phyloP scores from a whole-genome alignment of 2,329 filamentous ascomycete species.

The Gremmenia infestans region DNA sequence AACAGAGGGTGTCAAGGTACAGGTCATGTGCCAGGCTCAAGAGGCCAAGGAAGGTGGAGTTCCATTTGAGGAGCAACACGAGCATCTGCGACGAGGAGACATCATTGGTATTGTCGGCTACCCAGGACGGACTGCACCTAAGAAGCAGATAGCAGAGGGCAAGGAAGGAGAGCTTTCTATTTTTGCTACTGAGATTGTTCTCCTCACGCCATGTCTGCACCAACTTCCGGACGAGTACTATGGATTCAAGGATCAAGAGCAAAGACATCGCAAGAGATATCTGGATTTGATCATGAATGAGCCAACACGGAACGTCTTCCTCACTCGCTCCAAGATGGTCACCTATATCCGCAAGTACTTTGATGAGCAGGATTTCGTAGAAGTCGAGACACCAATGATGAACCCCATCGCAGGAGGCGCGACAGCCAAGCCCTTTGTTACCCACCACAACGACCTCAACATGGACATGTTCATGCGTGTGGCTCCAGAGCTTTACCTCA shows the following conservation, averaged over 20 bases:
- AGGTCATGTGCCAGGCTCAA: conserved; percentile 89
- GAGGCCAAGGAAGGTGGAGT: conserved; percentile 61
- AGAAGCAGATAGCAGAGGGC: conserved; percentile 74
- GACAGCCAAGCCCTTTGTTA: conserved; percentile 90
- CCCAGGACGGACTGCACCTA: conserved; percentile 80
- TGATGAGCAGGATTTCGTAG: conserved; percentile 80
- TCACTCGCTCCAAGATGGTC: conserved; percentile 82
- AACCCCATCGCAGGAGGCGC: conserved; percentile 93
- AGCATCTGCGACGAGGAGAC: conserved; percentile 83
- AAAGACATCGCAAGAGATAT: conserved; percentile 87
- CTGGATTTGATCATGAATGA: conserved; percentile 96
- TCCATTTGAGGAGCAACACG: conserved; percentile 82
- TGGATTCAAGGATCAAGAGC: conserved; percentile 92
- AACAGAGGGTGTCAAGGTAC: conserved; percentile 70
- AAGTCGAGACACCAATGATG: conserved; percentile 97
- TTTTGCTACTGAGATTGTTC: conserved; percentile 79
- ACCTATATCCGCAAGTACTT: conserved; percentile 84
- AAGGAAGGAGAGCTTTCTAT: conserved; percentile 90
- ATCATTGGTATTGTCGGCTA: conserved; percentile 85
- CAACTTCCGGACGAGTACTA: conserved; percentile 86
- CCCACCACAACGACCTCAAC: conserved; percentile 92
- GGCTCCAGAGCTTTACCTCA: conserved; percentile 92
- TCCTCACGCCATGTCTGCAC: conserved; percentile 88
- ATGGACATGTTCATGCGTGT: conserved; percentile 95
- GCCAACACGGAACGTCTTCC: conserved; percentile 73